phyloP scores from a whole-genome alignment of 352 stramenopile species.

The Globisporangium recalcitrans region DNA sequence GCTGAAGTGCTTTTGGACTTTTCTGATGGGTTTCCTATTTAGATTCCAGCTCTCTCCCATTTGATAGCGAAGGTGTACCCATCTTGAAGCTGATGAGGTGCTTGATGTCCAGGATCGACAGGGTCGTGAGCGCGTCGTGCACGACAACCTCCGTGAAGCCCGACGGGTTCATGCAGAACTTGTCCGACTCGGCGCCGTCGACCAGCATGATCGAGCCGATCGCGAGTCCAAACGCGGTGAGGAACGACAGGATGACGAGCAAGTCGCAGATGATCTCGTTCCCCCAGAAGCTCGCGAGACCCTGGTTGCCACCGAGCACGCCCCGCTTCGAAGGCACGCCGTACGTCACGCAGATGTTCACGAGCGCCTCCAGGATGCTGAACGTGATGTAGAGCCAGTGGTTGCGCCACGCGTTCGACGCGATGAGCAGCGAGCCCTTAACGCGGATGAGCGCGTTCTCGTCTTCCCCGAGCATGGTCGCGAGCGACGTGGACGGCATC shows the following conservation, averaged over 20 bases:
- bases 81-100: too few species aligned
- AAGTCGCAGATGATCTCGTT: constrained; percentile 48
- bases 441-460: constrained; percentile 11
- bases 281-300: constrained; percentile 38
- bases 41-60: background rate
- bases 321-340: constrained; percentile 19
- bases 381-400: constrained; percentile 15
- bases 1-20: too few species aligned
- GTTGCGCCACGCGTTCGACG: constrained; percentile 16
- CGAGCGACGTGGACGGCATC: constrained; percentile 4
- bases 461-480: background rate
- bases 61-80: too few species aligned
- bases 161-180: background rate
- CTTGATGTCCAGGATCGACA: constrained; percentile 33
- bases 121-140: constrained; percentile 18
- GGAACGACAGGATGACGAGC: constrained; percentile 32
- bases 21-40: too few species aligned
- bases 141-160: background rate
- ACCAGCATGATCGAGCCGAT: background rate
- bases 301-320: constrained; percentile 31
- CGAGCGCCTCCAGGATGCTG: constrained; percentile 13
- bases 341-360: constrained; percentile 15
- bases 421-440: constrained; percentile 9
- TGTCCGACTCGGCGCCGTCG: background rate
- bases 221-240: background rate